Base-by-base conservation (phyloP, 352 stramenopile genomes). In the Globisporangium ultimum region DNA sequence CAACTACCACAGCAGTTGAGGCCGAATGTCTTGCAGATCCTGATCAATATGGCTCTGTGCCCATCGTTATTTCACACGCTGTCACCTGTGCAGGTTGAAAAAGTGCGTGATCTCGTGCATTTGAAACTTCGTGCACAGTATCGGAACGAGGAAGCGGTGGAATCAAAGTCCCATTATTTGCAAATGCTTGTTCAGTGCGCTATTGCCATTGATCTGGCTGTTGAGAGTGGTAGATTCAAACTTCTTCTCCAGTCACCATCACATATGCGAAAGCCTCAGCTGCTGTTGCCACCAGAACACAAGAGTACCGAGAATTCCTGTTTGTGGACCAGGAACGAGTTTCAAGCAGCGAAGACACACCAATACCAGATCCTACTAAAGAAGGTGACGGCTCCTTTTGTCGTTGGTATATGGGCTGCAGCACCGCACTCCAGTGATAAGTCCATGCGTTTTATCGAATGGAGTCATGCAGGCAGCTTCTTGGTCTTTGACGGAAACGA, bases 131-230 rank as follows among this genome's bases (percentile, higher is more conserved):
- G 70, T 4, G 71, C 75, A 10, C 79, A 85, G 11, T 71, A 81
- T 46, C 55, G 71, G 17, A 64, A 55, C 1, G 84, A 91, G 48
- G 76, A 84, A 15, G 57, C 66, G 32, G 55, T 64, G 7, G 76
- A 87, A 24, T 60, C 72, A 14, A 91, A 91, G 41, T 89, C 79
- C 13, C 63, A 74, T 1, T 88, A 88, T 45, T 54, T 91, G 14
- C 81, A 91, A 34, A 58, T 46, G 21, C 60, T 93, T 3, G 61
- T 87, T 0, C 71, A 93, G 41, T 89, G 79, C 45, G 65, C 78
- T 11, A 18, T 91, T 21, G 63, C 74, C 20, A 32, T 91, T 12
- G 80, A 91, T 57, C 46, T 89, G 15, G 76, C 76, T 5, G 68
- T 80, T 10, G 84, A 93, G 51, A 76, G 67, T 20, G 48, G 54